Evolutionary conservation across 371 early-diverging fungal species (phyloP).

Genomic region (Umbelopsis sp.): DNA sequence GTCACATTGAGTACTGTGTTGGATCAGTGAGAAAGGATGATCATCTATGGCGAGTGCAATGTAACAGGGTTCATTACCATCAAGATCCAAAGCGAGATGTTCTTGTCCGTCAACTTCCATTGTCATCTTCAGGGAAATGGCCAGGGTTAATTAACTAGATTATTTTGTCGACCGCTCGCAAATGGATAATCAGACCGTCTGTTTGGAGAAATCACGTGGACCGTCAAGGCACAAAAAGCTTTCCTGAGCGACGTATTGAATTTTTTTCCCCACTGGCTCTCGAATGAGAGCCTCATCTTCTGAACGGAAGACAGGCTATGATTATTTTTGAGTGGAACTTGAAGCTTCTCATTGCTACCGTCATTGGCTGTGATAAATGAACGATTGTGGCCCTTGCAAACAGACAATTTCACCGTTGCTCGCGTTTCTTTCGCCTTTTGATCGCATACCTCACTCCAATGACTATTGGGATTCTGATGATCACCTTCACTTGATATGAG

Average conservation of each 20-base stretch:
- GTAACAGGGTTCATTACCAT: neutral
- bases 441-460: neutral
- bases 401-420: neutral
- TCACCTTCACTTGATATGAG: constrained; percentile 17
- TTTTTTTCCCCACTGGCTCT: neutral
- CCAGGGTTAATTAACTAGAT: neutral
- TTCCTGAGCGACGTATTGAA: neutral
- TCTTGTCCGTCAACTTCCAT: constrained; percentile 12
- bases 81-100: constrained; percentile 2
- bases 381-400: neutral
- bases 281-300: neutral
- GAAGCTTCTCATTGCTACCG: neutral
- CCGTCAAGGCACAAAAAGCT: neutral
- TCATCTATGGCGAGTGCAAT: neutral
- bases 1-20: constrained; percentile 54
- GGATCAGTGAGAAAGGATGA: neutral
- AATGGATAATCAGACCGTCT: too few relatives aligned
- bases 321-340: constrained; percentile 16
- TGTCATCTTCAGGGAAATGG: neutral
- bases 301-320: constrained; percentile 17
- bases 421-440: neutral
- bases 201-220: neutral
- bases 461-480: neutral
- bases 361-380: neutral
- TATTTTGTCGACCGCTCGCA: neutral